Evolutionary conservation across 257 asterid species (phyloP).

Genomic region (Euphrasia confusa): DNA sequence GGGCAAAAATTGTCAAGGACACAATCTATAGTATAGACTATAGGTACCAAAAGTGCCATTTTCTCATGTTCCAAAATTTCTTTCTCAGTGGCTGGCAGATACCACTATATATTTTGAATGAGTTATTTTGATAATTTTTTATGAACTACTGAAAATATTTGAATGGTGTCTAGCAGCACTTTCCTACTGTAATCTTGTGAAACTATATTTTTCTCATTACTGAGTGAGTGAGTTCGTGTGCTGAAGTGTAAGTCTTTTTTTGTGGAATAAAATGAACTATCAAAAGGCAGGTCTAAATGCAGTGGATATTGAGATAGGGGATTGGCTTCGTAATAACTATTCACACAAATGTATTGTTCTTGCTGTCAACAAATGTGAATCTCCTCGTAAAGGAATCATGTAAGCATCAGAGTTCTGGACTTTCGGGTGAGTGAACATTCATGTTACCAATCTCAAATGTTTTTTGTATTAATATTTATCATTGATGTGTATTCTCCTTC

Average conservation of each 20-base stretch:
- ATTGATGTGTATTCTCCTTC: conserved; percentile 23
- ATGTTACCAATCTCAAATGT: neutral
- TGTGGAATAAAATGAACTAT: conserved; percentile 33
- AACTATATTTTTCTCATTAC: conserved; percentile 12
- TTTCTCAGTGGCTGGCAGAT: neutral
- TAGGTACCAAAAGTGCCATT: neutral
- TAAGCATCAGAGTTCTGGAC: conserved; percentile 98
- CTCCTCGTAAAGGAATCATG: conserved; percentile 79
- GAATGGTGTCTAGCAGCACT: neutral
- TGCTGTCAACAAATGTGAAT: conserved; percentile 96
- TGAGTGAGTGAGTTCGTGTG: conserved; percentile 11
- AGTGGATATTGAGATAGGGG: conserved; percentile 82
- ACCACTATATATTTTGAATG: conserved; percentile 12
- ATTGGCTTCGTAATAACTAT: conserved; percentile 89
- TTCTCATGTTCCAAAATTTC: neutral
- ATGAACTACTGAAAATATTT: neutral
- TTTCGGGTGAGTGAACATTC: conserved; percentile 74
- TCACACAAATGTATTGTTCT: conserved; percentile 70
- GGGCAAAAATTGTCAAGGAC: neutral
- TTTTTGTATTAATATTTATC: conserved; percentile 7
- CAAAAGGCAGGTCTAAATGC: conserved; percentile 95
- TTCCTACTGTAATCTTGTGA: conserved; percentile 5
- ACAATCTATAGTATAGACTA: no score
- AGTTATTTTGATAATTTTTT: neutral
- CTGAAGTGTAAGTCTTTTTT: conserved; percentile 18